Evolutionary conservation across 139 green algal species (phyloP).

Genomic region (Deuterostichococcus epilithicus): DNA sequence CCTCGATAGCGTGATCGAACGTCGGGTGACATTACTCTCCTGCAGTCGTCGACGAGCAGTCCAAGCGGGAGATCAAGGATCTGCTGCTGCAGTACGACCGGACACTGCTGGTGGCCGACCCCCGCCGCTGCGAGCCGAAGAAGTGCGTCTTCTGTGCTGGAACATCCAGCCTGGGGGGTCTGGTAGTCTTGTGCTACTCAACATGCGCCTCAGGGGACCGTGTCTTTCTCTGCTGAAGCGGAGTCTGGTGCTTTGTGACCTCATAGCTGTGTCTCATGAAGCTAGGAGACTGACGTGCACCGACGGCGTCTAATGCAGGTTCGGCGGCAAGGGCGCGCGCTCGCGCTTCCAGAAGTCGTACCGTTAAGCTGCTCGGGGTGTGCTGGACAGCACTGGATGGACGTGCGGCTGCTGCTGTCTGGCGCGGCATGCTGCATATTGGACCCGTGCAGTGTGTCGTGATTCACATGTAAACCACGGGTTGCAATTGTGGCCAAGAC

Average conservation of each 20-base stretch:
- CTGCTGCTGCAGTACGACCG: constrained; percentile 92
- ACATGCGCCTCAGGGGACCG: not conserved
- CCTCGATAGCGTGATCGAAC: too few species aligned
- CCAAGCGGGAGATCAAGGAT: constrained; percentile 98
- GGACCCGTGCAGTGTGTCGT: not conserved
- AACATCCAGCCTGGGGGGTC: not conserved
- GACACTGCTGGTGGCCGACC: constrained; percentile 97
- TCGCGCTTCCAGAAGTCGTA: constrained; percentile 99
- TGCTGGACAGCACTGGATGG: not conserved
- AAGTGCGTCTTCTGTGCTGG: constrained; percentile 65
- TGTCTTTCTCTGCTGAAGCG: constrained; percentile 1
- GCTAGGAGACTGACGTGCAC: not conserved
- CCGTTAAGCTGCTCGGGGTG: constrained; percentile 63
- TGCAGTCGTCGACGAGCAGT: constrained; percentile 95
- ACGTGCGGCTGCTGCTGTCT: not conserved
- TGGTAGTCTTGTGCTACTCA: not conserved
- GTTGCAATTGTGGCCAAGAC: too few species aligned
- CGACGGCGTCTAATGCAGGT: constrained; percentile 45
- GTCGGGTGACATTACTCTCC: too few species aligned
- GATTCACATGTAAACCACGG: not conserved
- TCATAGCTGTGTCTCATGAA: not conserved
- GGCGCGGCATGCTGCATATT: not conserved
- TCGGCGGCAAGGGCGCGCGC: constrained; percentile 91
- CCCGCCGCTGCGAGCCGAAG: constrained; percentile 97
- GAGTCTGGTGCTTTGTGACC: not conserved